A percentile compares a stretch with the other conserved stretches of the same genome.
Conservation (phyloP, 2,329 filamentous ascomycete species). For the Macroventuria anomochaeta region DNA sequence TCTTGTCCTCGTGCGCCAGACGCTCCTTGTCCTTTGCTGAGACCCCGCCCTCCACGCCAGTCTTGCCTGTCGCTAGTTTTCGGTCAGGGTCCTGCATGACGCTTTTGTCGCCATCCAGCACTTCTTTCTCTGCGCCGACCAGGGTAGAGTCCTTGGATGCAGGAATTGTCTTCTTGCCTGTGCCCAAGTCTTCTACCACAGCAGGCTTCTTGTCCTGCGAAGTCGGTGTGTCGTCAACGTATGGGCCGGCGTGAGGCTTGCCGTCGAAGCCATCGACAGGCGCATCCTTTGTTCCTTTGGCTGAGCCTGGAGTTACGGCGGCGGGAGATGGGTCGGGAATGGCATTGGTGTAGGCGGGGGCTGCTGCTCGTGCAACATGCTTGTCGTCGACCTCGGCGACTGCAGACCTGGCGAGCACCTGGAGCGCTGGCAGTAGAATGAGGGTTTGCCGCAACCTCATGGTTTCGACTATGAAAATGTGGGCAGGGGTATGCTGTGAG, state of each 20-base stretch:
- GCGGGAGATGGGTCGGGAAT: conserved; percentile 30
- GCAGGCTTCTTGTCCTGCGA: conserved; percentile 41
- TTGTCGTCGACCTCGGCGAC: conserved; percentile 43
- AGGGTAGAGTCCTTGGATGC: conserved; percentile 35
- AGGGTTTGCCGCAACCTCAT: conserved; percentile 66
- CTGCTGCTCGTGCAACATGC: conserved; percentile 39
- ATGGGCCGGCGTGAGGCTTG: conserved; percentile 88
- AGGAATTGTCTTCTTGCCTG: conserved; percentile 38
- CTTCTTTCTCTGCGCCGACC: conserved; percentile 48
- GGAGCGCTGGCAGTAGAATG: conserved; percentile 66
- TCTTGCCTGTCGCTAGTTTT: conserved; percentile 78
- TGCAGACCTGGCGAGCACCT: conserved; percentile 60
- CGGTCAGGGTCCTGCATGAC: conserved; percentile 92
- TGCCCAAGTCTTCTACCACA: conserved; percentile 48
- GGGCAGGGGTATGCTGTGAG: conserved; percentile 17
- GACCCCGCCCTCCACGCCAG: conserved; percentile 88
- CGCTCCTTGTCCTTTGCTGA: conserved; percentile 83
- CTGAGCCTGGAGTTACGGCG: conserved; percentile 28
- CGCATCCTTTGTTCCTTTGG: conserved; percentile 73
- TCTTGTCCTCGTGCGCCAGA: conserved; percentile 70
- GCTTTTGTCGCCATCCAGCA: conserved; percentile 67
- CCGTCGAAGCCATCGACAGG: conserved; percentile 93
- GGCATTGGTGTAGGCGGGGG: conserved; percentile 32
- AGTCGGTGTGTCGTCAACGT: conserved; percentile 62
- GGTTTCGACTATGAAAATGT: conserved; percentile 27